Evolutionary conservation across 2,329 filamentous ascomycete species (phyloP).

Genomic region (Exophiala oligosperma): DNA sequence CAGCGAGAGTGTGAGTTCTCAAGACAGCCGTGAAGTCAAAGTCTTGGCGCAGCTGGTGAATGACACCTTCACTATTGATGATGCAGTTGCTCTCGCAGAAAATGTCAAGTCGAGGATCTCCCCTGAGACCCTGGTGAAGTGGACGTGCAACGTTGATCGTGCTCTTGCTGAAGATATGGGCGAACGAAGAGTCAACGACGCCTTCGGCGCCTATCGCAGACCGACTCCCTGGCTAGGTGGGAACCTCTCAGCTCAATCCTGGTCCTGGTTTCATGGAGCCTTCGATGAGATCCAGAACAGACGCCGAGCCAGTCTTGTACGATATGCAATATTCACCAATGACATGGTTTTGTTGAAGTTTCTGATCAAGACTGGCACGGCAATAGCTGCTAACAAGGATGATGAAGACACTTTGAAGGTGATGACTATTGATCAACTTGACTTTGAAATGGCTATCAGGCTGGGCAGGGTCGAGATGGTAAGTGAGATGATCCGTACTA

Average conservation of each 20-base stretch:
- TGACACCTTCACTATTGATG: slow-evolving; percentile 72
- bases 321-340: slow-evolving; percentile 53
- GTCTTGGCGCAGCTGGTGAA: slow-evolving; percentile 57
- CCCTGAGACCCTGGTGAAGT: slow-evolving; percentile 56
- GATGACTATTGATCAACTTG: slow-evolving; percentile 26
- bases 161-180: slow-evolving; percentile 32
- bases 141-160: slow-evolving; percentile 38
- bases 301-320: slow-evolving; percentile 33
- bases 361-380: slow-evolving; percentile 56
- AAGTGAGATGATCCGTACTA: slow-evolving; percentile 63
- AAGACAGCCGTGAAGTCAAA: slow-evolving; percentile 24
- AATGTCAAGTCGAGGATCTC: slow-evolving; percentile 65
- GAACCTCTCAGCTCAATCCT: slow-evolving; percentile 10
- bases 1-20: background rate
- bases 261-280: slow-evolving; percentile 23
- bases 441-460: slow-evolving; percentile 45
- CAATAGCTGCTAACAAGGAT: slow-evolving; percentile 43
- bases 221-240: background rate
- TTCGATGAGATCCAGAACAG: background rate
- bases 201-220: background rate
- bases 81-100: slow-evolving; percentile 68
- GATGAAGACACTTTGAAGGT: slow-evolving; percentile 24
- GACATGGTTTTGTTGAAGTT: slow-evolving; percentile 56
- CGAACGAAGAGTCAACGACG: slow-evolving; percentile 6
- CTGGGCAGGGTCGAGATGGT: slow-evolving; percentile 58